phyloP scores from a whole-genome alignment of 352 stramenopile genomes.

The Phytopythium sindhum region DNA sequence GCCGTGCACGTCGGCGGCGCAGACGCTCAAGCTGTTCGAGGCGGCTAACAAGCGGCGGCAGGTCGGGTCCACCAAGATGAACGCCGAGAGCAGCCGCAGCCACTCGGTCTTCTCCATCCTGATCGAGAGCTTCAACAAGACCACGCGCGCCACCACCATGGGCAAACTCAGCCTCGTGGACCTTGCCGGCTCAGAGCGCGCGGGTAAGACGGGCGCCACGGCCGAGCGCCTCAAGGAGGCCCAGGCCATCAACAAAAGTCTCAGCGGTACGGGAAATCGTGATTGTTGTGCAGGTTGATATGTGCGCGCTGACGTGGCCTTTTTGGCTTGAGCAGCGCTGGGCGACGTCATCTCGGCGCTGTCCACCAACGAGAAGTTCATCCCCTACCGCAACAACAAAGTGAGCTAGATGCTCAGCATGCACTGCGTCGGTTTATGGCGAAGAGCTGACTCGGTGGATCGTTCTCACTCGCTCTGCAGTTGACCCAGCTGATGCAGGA shows the following conservation, averaged over 20 bases:
- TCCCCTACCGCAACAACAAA: constrained; percentile 94
- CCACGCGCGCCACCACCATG: constrained; percentile 76
- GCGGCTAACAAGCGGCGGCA: constrained; percentile 86
- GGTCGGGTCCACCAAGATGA: constrained; percentile 92
- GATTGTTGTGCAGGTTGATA: neutral
- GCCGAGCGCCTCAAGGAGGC: constrained; percentile 85
- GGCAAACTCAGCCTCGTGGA: constrained; percentile 88
- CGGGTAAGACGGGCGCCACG: constrained; percentile 83
- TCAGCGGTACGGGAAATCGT: constrained; percentile 46
- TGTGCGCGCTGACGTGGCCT: neutral
- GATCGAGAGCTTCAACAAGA: constrained; percentile 88
- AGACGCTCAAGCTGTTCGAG: constrained; percentile 87
- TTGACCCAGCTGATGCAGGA: constrained; percentile 93
- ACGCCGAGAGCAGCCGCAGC: constrained; percentile 86
- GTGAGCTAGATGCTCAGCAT: constrained; percentile 13
- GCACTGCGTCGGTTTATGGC: neutral
- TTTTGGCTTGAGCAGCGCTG: constrained; percentile 38
- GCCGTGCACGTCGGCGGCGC: constrained; percentile 52
- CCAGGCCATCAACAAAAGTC: constrained; percentile 89
- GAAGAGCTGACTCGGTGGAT: constrained; percentile 5
- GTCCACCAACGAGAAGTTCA: constrained; percentile 90
- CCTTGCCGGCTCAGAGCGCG: constrained; percentile 84
- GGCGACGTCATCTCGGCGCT: constrained; percentile 92
- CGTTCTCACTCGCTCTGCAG: constrained; percentile 12
- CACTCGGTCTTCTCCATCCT: constrained; percentile 90